Evolutionary conservation across 148 eudicot genomes (phyloP), one percentile per base, ranked within the genome.

Genomic region (Hydrangea macrophylla): DNA sequence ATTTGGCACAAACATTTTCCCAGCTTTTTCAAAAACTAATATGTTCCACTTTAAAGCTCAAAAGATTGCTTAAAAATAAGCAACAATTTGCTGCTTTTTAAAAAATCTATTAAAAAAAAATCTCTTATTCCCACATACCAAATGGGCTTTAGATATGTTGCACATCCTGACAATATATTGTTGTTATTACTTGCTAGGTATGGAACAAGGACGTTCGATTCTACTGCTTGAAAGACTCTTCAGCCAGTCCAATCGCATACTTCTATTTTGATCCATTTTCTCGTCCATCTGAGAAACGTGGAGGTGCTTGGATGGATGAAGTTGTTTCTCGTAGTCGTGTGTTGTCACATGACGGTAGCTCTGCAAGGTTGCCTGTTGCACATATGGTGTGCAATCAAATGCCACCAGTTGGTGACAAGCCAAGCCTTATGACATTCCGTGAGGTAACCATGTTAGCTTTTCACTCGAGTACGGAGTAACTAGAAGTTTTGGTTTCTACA

Each of bases 301-400:
- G 96, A 70, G 99, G 99, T 73, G 99, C 99, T 40, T 94, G 99
- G 99, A 94, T 94, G 99, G 83, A 83, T 72, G 99, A 91, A 82
- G 99, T 91, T 67, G 76, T 91, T 77, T 79, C 85, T 73, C 83
- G 99, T 70, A 94, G 99, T 62, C 96, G 92, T 65, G 84, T 89
- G 58, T 72, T 89, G 59, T 87, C 99, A 63, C 86, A 65, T 25
- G 83, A 88, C 73, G 90, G 88, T 73, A 69, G 79, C 70, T 87
- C 93, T 80, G 84, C 82, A 65, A 88, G 99, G 78, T 77, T 94
- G 79, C 99, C 99, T 72, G 87, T 91, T 78, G 97, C 99, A 48
- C 99, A 89, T 70, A 89, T 94, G 96, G 96, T 91, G 65, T 94
- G 99, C 81, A 94, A 94, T 80, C 99, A 94, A 80, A 89, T 90